Conservation (phyloP, 129 eudicot genomes). For the Centrapalus pauciflorus region DNA sequence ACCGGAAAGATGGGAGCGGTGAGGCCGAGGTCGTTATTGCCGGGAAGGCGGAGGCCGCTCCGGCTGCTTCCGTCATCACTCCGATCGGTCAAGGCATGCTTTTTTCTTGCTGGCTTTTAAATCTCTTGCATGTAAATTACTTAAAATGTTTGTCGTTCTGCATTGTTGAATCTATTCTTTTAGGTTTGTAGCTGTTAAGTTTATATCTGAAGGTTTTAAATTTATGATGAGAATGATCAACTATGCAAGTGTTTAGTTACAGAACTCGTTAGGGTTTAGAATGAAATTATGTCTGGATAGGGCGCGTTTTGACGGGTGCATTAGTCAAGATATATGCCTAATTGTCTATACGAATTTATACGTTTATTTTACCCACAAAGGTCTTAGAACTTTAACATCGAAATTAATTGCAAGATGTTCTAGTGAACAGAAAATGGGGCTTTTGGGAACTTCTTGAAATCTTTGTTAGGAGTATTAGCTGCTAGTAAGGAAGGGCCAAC, state of each 20-base stretch:
- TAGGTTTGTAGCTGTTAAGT: constrained; percentile 12
- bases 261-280: constrained; percentile 9
- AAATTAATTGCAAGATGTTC: neutral
- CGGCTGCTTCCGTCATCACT: constrained; percentile 41
- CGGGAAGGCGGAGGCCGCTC: constrained; percentile 40
- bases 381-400: too few species aligned
- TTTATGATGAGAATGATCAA: neutral
- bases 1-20: constrained; percentile 13
- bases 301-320: neutral
- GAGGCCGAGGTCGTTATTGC: constrained; percentile 28
- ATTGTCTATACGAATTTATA: neutral
- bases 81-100: constrained; percentile 49
- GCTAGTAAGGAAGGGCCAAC: constrained; percentile 1
- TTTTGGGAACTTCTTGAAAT: neutral
- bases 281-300: neutral
- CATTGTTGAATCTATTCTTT: neutral
- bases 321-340: neutral
- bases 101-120: neutral
- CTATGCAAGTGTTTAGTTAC: neutral
- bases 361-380: too few species aligned
- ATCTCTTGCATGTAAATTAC: constrained; percentile 8
- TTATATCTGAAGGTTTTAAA: neutral
- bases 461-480: neutral
- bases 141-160: neutral
- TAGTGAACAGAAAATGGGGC: neutral